phyloP scores from a whole-genome alignment of 2,329 filamentous ascomycete genomes.

The Neocatenulostroma microsporum region DNA sequence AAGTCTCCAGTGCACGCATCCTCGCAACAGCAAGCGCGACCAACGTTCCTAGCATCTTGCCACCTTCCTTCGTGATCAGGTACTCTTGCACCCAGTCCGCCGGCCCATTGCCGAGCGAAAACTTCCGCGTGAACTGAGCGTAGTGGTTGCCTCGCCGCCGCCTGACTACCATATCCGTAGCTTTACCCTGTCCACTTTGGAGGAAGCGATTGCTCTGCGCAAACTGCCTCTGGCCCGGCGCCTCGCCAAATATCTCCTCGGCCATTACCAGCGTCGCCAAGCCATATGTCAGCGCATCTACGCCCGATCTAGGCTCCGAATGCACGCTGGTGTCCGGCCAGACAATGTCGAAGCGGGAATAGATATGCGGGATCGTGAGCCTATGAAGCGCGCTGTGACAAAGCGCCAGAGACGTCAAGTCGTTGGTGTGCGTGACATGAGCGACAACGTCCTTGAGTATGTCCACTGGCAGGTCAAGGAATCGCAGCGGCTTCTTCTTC shows the following conservation, averaged over 20 bases:
- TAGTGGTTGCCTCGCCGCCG: slow-evolving; percentile 63
- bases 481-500: slow-evolving; percentile 50
- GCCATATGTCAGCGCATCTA: slow-evolving; percentile 77
- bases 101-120: slow-evolving; percentile 76
- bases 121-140: slow-evolving; percentile 70
- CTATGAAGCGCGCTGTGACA: slow-evolving; percentile 70
- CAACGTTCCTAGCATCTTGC: slow-evolving; percentile 81
- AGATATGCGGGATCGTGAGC: slow-evolving; percentile 69
- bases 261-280: slow-evolving; percentile 72
- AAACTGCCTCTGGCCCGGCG: slow-evolving; percentile 35
- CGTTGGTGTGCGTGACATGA: slow-evolving; percentile 74
- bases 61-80: slow-evolving; percentile 71
- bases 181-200: slow-evolving; percentile 14
- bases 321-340: slow-evolving; percentile 67
- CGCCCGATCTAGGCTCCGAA: slow-evolving; percentile 59
- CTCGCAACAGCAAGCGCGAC: slow-evolving; percentile 71
- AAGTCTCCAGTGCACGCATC: slow-evolving; percentile 74
- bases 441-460: slow-evolving; percentile 70
- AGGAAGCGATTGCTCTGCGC: slow-evolving; percentile 21
- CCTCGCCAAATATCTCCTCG: slow-evolving; percentile 52
- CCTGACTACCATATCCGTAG: slow-evolving; percentile 24
- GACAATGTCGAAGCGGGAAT: slow-evolving; percentile 79
- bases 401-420: slow-evolving; percentile 68
- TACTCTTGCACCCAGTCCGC: slow-evolving; percentile 73
- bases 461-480: slow-evolving; percentile 71